Conservation (phyloP, 169 alveolate genomes). For the Cyclospora cayetanensis region DNA sequence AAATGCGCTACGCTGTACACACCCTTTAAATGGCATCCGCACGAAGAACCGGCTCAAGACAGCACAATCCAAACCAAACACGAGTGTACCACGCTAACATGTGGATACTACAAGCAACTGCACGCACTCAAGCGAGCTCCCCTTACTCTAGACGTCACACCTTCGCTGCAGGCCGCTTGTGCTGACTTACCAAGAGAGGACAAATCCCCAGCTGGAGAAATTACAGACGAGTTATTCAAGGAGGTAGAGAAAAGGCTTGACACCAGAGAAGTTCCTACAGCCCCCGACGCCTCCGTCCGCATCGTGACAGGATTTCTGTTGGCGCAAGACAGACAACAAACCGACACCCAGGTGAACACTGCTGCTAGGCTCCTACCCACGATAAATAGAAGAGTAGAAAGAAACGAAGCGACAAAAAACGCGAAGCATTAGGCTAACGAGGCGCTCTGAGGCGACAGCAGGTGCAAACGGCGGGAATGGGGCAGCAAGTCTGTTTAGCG, state of each 20-base stretch:
- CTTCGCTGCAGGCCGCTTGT: background rate
- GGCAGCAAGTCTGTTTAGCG: background rate
- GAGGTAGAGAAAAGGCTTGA: conserved; percentile 3
- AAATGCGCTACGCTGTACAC: background rate
- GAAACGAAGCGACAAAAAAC: background rate
- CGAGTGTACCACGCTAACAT: background rate
- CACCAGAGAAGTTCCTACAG: background rate
- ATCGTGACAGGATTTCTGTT: conserved; percentile 45
- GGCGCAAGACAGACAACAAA: background rate
- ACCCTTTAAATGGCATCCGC: background rate
- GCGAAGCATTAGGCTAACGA: background rate
- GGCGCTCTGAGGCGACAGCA: background rate
- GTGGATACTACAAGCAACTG: background rate
- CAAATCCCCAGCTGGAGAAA: conserved; percentile 44
- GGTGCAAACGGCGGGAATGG: background rate
- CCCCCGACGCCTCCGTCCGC: conserved; percentile 22
- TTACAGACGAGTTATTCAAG: background rate
- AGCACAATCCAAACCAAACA: background rate
- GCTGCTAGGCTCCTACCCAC: background rate
- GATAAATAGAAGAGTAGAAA: background rate
- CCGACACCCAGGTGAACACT: background rate
- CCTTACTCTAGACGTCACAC: background rate
- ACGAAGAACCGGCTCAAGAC: background rate
- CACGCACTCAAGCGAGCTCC: background rate
- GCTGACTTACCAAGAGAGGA: conserved; percentile 29